These are phyloP conservation scores for Arachnomyces sp. DNA, from an alignment of 2,329 filamentous ascomycete genomes.

Conservation along the genomic window DNA sequence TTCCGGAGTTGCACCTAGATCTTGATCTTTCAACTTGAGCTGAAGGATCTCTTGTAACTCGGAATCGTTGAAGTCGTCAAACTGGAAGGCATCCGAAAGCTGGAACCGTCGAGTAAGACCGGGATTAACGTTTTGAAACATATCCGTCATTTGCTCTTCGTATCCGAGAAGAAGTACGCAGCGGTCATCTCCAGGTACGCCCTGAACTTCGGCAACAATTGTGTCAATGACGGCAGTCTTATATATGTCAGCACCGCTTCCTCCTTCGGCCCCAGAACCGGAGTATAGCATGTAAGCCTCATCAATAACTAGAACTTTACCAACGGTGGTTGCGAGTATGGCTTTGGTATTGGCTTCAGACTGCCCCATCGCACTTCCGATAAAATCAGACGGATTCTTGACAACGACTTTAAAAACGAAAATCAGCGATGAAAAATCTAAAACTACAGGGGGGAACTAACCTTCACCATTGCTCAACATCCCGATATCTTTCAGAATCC, in stretches of 20 bases:
- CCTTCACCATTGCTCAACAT: constrained; percentile 62
- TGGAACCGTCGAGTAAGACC: constrained; percentile 62
- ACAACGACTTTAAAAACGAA: constrained; percentile 47
- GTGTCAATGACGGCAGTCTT: constrained; percentile 64
- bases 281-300: constrained; percentile 64
- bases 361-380: constrained; percentile 55
- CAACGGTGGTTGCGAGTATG: constrained; percentile 57
- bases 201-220: constrained; percentile 66
- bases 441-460: constrained; percentile 25
- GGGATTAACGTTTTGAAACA: constrained; percentile 69
- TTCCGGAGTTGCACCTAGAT: constrained; percentile 44
- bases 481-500: constrained; percentile 60
- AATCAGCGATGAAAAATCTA: constrained; percentile 9
- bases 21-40: constrained; percentile 54
- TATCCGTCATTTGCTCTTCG: constrained; percentile 59
- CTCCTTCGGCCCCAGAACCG: constrained; percentile 23
- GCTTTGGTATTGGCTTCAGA: constrained; percentile 67
- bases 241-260: constrained; percentile 38
- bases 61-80: constrained; percentile 58
- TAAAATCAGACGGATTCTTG: constrained; percentile 68
- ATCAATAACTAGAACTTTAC: constrained; percentile 74
- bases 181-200: constrained; percentile 60
- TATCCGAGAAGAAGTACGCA: constrained; percentile 68
- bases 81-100: constrained; percentile 55
- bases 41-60: constrained; percentile 56